Evolutionary conservation across 2,329 filamentous ascomycete species (phyloP).

Genomic region (Emmonsiellopsis sp.): DNA sequence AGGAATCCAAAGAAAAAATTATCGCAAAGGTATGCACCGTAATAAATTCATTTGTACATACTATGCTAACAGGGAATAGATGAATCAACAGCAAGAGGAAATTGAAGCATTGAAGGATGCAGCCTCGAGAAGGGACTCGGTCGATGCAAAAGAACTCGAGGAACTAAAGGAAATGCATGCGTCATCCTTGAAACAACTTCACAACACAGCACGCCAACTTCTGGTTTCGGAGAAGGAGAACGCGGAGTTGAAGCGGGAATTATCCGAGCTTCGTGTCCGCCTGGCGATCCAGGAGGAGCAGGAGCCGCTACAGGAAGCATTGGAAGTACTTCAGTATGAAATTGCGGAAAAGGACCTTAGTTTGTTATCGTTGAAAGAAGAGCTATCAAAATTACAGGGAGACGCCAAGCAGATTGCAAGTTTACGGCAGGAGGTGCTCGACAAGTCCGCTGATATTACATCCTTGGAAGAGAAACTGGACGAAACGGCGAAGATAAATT

Average conservation of each 20-base stretch:
- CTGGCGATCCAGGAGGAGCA: constrained; percentile 3
- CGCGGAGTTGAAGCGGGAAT: constrained; percentile 9
- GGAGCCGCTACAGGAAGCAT: constrained; percentile 5
- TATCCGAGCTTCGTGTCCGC: constrained; percentile 5
- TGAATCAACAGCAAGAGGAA: constrained; percentile 6
- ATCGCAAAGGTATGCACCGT: constrained; percentile 5
- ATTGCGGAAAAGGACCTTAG: constrained; percentile 25
- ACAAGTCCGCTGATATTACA: constrained; percentile 13
- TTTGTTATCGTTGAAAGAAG: constrained; percentile 12
- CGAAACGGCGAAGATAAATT: constrained; percentile 17
- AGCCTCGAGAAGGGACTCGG: constrained; percentile 12
- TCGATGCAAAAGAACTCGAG: constrained; percentile 13
- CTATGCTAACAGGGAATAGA: constrained; percentile 1
- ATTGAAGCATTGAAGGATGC: constrained; percentile 16
- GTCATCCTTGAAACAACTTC: not conserved
- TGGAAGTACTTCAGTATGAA: constrained; percentile 16
- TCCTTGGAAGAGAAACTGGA: constrained; percentile 20
- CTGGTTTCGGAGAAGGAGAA: constrained; percentile 12
- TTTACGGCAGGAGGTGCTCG: constrained; percentile 17
- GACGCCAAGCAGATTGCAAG: constrained; percentile 21
- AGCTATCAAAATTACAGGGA: constrained; percentile 18
- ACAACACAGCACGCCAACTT: not conserved
- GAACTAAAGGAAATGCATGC: constrained; percentile 15
- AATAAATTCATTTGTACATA: not conserved
- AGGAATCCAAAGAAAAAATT: not conserved